Base-by-base conservation (phyloP, 208 protist species). In the Tetramitus jugosus region DNA sequence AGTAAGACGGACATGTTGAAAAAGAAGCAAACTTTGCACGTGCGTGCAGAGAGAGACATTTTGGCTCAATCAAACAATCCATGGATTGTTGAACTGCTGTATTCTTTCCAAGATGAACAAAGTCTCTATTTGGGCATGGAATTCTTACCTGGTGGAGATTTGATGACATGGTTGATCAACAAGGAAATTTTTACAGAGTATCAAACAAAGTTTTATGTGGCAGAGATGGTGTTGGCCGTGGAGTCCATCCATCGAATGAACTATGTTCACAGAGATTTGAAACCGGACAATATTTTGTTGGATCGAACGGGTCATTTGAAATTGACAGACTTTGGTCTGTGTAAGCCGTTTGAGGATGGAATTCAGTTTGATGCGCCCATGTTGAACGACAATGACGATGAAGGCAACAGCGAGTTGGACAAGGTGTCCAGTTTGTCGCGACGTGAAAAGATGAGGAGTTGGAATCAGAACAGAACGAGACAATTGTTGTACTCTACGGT, bases 91-190 rank as follows among this genome's bases (percentile, higher is more conserved):
- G 80, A 89, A 69, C 83, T 96, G 26, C 87, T 87, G 78, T 92
- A 92, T 72, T 90, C 85, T 39, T 95, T 96, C 35, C 83, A 95
- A 81, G 91, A 95, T 85, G 60, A 76, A 45, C 60, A 87, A 23
- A 91, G 87, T 81, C 77, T 97, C 35, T 97, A 97, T 81, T 86
- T 97, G 76, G 84, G 94, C 67, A 97, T 95, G 89, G 94, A 97
- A 82, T 97, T 91, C 79, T 83, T 94, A 6, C 91, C 92, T 40
- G 94, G 94, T 52, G 94, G 94, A 33, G 94, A 97, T 84, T 85
- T 97, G 89, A 96, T 97, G 89, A 94, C 92, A 33, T 89, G 94
- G 83, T 83, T 97, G 8, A 96, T 96, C 29, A 88, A 92, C 33
- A 87, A 91, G 61, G 91, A 96, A 82, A 86, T 87, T 43, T 94